A percentile compares a stretch with the other conserved stretches of the same genome.
Evolutionary conservation across 148 eudicot genomes (phyloP).

Genomic region (Rhododendron ferrugineum): DNA sequence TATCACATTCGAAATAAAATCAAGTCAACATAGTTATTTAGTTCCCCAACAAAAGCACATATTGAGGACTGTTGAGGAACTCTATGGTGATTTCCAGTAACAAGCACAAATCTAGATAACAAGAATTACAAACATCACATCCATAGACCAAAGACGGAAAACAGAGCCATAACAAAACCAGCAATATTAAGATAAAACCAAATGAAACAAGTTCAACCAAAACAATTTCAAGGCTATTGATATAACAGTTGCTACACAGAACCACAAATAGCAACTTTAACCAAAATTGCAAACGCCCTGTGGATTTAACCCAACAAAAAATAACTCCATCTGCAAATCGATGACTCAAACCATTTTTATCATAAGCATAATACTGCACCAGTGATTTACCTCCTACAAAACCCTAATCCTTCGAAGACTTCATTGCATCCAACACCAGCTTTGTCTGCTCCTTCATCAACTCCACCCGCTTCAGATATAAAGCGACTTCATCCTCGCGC

Average conservation of each 20-base stretch:
- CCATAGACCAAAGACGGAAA: not conserved
- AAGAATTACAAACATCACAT: not conserved
- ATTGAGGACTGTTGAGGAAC: not conserved
- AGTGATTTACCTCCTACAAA: not conserved
- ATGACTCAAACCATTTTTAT: not conserved
- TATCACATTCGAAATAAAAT: not conserved
- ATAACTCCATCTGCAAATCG: not conserved
- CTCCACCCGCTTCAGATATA: conserved; percentile 12
- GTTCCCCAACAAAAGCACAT: not conserved
- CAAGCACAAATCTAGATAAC: not conserved
- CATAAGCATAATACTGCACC: not conserved
- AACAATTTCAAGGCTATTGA: not conserved
- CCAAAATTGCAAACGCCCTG: not conserved
- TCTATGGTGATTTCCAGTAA: not conserved
- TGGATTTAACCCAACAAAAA: not conserved
- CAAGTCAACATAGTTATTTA: not conserved
- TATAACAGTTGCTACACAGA: not conserved
- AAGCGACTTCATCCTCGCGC: conserved; percentile 15
- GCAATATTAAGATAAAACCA: not conserved
- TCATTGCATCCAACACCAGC: conserved; percentile 17
- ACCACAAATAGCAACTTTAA: not conserved
- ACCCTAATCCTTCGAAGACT: not conserved
- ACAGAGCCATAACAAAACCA: not conserved
- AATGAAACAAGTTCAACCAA: not conserved
- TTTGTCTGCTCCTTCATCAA: conserved; percentile 22